A percentile compares a stretch with the other conserved stretches of the same genome.
phyloP scores from a whole-genome alignment of 2,329 filamentous ascomycete species.

The Apiospora malaysiana region DNA sequence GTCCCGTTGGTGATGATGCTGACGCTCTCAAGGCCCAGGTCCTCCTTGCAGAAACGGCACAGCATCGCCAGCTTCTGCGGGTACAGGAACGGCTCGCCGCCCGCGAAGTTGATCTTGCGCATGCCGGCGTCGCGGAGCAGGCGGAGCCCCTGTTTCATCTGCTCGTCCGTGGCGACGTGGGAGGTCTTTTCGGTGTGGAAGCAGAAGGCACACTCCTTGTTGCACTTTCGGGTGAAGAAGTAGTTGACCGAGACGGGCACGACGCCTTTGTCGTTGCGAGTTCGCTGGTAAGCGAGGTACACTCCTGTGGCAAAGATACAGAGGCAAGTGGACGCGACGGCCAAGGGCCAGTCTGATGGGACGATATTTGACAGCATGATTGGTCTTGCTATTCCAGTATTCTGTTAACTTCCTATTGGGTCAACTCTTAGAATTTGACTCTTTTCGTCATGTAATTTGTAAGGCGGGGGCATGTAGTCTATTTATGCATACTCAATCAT shows the following conservation, averaged over 20 bases:
- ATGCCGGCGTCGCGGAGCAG: slow-evolving; percentile 57
- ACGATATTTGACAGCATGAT: slow-evolving; percentile 26
- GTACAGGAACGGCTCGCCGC: slow-evolving; percentile 61
- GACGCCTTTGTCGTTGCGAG: neutral
- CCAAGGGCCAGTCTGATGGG: slow-evolving; percentile 7
- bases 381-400: neutral
- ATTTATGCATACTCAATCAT: neutral
- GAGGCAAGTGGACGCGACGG: neutral
- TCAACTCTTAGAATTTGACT: no score
- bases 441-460: neutral
- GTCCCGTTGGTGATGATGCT: slow-evolving; percentile 62
- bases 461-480: neutral
- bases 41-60: slow-evolving; percentile 53
- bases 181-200: slow-evolving; percentile 61
- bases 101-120: slow-evolving; percentile 61
- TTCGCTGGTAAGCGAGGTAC: neutral
- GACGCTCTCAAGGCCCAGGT: slow-evolving; percentile 54
- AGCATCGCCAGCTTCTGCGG: slow-evolving; percentile 49
- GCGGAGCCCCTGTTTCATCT: slow-evolving; percentile 51
- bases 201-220: slow-evolving; percentile 58
- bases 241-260: slow-evolving; percentile 51
- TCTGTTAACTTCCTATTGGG: neutral
- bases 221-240: slow-evolving; percentile 53
- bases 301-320: slow-evolving; percentile 15
- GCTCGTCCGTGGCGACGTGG: slow-evolving; percentile 45